Percentiles rank a stretch among this genome's conserved stretches.
Evolutionary conservation across 2,329 filamentous ascomycete genomes (phyloP).

Genomic region (Chaetomium globosum): DNA sequence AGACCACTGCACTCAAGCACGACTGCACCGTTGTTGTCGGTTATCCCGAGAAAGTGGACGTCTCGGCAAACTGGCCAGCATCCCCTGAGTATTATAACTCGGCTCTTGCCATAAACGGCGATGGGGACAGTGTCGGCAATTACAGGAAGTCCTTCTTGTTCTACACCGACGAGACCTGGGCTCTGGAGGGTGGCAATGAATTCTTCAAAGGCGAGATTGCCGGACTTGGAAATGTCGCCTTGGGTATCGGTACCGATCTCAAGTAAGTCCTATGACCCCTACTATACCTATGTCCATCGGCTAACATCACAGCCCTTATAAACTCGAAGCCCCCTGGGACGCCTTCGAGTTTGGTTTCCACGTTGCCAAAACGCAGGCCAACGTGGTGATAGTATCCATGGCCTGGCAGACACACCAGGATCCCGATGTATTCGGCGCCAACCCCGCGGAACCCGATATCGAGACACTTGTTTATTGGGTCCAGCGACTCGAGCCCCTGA

Average conservation of each 20-base stretch:
- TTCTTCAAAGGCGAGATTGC: constrained; percentile 53
- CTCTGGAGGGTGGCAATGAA: constrained; percentile 55
- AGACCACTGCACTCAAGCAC: constrained; percentile 65
- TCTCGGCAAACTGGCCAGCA: constrained; percentile 53
- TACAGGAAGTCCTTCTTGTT: constrained; percentile 65
- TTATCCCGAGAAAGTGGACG: constrained; percentile 71
- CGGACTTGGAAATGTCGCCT: constrained; percentile 54
- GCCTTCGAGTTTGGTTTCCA: constrained; percentile 59
- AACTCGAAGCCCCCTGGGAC: constrained; percentile 54
- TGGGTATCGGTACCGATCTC: constrained; percentile 69
- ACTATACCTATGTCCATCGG: background rate
- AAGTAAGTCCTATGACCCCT: constrained; percentile 49
- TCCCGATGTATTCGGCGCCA: constrained; percentile 49
- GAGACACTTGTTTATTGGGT: constrained; percentile 78
- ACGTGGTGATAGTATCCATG: constrained; percentile 72
- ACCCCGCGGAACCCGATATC: constrained; percentile 65
- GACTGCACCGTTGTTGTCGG: constrained; percentile 70
- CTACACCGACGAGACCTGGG: constrained; percentile 64
- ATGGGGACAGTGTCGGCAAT: constrained; percentile 63
- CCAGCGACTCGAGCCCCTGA: constrained; percentile 67
- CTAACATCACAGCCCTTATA: constrained; percentile 49
- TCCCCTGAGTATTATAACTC: constrained; percentile 60
- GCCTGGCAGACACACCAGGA: constrained; percentile 71
- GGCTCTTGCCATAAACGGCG: constrained; percentile 56
- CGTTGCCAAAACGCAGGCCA: constrained; percentile 57